These are phyloP conservation scores for Brassica cretica DNA, from an alignment of 345 rosid species.

Conservation along the genomic window DNA sequence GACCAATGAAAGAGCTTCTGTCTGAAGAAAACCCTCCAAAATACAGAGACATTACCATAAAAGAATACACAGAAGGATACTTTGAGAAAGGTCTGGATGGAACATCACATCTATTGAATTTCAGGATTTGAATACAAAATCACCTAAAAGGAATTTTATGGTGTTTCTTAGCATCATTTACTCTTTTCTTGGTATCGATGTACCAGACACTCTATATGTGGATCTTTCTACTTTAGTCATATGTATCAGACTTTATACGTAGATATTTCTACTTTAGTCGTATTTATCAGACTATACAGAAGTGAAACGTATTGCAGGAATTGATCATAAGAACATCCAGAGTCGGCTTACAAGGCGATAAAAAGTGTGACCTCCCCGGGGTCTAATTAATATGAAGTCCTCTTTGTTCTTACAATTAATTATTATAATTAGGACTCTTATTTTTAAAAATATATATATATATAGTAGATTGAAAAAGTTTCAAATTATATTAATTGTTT, in stretches of 20 bases:
- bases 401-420: too few species aligned
- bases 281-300: background rate
- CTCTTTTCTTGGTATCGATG: background rate
- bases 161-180: background rate
- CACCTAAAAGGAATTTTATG: background rate
- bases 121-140: background rate
- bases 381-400: too few species aligned
- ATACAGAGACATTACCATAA: background rate
- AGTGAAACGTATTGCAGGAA: background rate
- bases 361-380: too few species aligned
- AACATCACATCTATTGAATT: background rate
- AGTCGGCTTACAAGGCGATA: background rate
- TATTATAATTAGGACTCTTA: too few species aligned
- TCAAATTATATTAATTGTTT: too few species aligned
- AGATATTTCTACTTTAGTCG: background rate
- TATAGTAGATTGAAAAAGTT: too few species aligned
- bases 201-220: background rate
- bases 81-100: background rate
- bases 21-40: slow-evolving; percentile 4
- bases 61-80: background rate
- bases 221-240: too few species aligned
- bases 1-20: background rate
- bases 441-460: too few species aligned
- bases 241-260: background rate
- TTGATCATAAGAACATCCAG: background rate